phyloP scores from a whole-genome alignment of 345 rosid genomes.

The Reutealis trisperma region DNA sequence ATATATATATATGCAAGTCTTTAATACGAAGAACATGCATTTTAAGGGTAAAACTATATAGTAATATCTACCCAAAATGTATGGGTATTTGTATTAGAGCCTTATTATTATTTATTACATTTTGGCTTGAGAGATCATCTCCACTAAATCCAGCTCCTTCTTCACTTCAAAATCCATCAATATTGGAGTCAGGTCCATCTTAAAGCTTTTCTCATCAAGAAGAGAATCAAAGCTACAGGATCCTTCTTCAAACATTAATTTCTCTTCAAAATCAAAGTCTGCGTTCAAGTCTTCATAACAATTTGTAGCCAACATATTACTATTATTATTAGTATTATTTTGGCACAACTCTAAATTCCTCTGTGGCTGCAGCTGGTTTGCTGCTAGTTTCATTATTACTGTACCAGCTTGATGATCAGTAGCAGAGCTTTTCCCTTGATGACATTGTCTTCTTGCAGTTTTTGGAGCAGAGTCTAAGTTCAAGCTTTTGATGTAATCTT shows the following conservation, averaged over 20 bases:
- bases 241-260: slow-evolving; percentile 46
- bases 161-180: slow-evolving; percentile 33
- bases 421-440: slow-evolving; percentile 23
- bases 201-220: slow-evolving; percentile 45
- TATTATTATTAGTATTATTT: slow-evolving; percentile 35
- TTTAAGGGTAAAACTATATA: not conserved
- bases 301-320: slow-evolving; percentile 42
- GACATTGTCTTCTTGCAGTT: slow-evolving; percentile 23
- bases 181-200: slow-evolving; percentile 21
- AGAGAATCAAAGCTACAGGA: slow-evolving; percentile 64
- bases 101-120: not conserved
- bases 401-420: not conserved
- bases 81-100: not conserved
- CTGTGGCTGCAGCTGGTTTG: not conserved
- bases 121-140: slow-evolving; percentile 53
- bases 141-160: slow-evolving; percentile 58
- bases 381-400: not conserved
- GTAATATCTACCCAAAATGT: slow-evolving; percentile 1
- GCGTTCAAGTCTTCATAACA: slow-evolving; percentile 44
- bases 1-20: no score
- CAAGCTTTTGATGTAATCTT: slow-evolving; percentile 90
- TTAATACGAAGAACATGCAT: not conserved
- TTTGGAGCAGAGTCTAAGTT: slow-evolving; percentile 39
- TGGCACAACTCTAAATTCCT: slow-evolving; percentile 19
- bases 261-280: slow-evolving; percentile 64